These are phyloP conservation scores for Fibroporia radiculosa DNA, from an alignment of 768 basidiomycete species.

Conservation along the genomic window DNA sequence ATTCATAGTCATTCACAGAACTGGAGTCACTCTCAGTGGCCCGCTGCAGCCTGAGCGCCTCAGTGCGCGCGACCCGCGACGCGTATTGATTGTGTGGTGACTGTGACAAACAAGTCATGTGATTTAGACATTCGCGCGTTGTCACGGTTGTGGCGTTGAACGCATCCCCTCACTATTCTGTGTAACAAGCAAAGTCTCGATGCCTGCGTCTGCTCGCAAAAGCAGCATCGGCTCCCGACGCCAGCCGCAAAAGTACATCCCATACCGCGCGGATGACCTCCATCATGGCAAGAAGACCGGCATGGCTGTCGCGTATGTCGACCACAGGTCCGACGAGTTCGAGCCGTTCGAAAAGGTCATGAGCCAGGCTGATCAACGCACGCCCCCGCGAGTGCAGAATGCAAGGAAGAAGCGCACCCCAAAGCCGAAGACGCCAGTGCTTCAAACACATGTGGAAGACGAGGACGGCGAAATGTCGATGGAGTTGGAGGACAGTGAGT, in stretches of 20 bases:
- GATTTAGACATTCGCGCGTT: no score
- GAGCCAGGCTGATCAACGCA: conserved; percentile 58
- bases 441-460: conserved; percentile 26
- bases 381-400: conserved; percentile 48
- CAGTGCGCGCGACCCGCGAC: no score
- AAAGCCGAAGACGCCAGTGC: conserved; percentile 20
- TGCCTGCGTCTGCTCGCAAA: conserved; percentile 28
- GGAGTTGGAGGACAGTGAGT: conserved; percentile 67
- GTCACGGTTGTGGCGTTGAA: no score
- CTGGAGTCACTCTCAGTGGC: no score
- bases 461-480: conserved; percentile 68
- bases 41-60: no score
- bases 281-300: conserved; percentile 79
- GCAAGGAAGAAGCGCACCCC: conserved; percentile 30
- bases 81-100: no score
- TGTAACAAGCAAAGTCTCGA: conserved; percentile 5
- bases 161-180: no score
- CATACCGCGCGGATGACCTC: conserved; percentile 71
- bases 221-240: conserved; percentile 40
- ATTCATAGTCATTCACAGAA: no score
- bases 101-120: no score
- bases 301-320: conserved; percentile 56
- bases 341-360: conserved; percentile 75
- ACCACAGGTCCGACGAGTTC: conserved; percentile 73
- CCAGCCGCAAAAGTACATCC: conserved; percentile 61